These are phyloP conservation scores for Dioscorea cayenensis DNA, from an alignment of 116 monocot species.

Conservation along the genomic window DNA sequence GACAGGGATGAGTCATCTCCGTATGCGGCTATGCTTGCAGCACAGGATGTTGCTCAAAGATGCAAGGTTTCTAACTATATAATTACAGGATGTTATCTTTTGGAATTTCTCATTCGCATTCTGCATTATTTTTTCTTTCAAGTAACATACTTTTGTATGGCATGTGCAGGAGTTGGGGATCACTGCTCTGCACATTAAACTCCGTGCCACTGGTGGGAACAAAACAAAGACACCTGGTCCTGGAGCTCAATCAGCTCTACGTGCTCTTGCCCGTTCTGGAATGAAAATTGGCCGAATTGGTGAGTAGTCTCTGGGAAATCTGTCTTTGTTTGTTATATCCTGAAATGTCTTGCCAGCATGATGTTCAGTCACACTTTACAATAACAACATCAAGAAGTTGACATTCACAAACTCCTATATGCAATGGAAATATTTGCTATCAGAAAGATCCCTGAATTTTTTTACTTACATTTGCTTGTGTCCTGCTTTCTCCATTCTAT, in stretches of 20 bases:
- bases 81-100: no score
- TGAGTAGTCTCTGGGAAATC: neutral
- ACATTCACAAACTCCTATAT: no score
- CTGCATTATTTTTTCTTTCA: neutral
- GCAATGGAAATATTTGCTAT: no score
- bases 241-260: constrained; percentile 40
- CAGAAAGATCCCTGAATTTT: no score
- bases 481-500: no score
- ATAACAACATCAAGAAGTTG: no score
- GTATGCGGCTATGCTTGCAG: constrained; percentile 63
- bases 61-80: constrained; percentile 39
- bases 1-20: constrained; percentile 64
- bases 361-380: no score
- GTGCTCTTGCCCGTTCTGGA: constrained; percentile 47
- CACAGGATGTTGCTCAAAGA: constrained; percentile 49
- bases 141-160: neutral
- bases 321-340: no score
- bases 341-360: no score
- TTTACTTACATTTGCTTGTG: no score
- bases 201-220: constrained; percentile 46
- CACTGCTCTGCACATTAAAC: constrained; percentile 42
- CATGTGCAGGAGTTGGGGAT: constrained; percentile 19
- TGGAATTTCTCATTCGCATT: neutral
- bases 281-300: constrained; percentile 50
- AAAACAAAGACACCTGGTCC: constrained; percentile 46